Evolutionary conservation across 2,329 filamentous ascomycete species (phyloP), one percentile per base, ranked within the genome.

Genomic region (Coniochaeta hoffmannii): DNA sequence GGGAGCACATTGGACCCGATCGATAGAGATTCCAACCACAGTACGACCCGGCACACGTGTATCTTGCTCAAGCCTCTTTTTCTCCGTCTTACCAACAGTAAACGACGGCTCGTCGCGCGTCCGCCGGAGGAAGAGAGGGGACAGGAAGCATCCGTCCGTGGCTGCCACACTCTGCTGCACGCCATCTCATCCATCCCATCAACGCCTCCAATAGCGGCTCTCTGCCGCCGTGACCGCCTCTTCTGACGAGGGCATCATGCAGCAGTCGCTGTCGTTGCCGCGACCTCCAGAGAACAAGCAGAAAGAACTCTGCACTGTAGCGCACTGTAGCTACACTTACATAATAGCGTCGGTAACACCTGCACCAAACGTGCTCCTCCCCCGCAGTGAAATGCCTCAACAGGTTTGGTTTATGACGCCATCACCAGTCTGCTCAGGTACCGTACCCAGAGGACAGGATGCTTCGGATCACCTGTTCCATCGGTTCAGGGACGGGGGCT

Each of bases 311-410:
- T 32, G 30, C 41, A 26, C 22, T 46, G 41, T 46, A 22, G 24
- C 24, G 11, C 24, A 46, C 41, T 46, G 41, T 46, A 22, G 36
- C 17, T 28, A 1, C 19, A 32, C 41, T 46, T 46, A 46, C 41
- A 46, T 46, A 46, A 46, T 46, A 28, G 41, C n/a, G 41, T 22
- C 17, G 17, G 36, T 22, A n/a, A n/a, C n/a, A n/a, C n/a, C n/a
- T n/a, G n/a, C n/a, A 41, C 36, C 35, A 17, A 32, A 32, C 4
- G 35, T 17, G 19, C 22, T 28, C 22, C 41, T 46, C n/a, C 41
- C 41, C 41, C 41, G 41, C 41, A 46, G 19, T n/a, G 19, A 46
- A 46, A 46, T 46, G 41, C 41, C 41, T 46, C 41, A 46, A 46
- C 41, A 46, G 41, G 41, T 28, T 46, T 46, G 41, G 41, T n/a